Evolutionary conservation across 306 rosid species (phyloP).

Genomic region (Phaseolus lunatus): DNA sequence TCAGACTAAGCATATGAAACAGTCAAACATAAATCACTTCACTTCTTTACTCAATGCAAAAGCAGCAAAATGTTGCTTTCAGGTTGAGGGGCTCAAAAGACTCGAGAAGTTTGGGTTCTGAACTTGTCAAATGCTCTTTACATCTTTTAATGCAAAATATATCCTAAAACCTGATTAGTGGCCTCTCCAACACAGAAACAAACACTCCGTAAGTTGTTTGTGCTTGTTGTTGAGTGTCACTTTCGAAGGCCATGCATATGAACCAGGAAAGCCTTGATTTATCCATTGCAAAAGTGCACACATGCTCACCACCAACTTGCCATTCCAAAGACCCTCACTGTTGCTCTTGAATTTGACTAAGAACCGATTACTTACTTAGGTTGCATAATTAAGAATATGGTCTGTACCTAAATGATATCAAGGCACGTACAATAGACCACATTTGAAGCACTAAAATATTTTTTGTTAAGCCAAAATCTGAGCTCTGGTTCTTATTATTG

Average conservation of each 20-base stretch:
- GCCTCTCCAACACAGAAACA: not conserved
- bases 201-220: not conserved
- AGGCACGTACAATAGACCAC: not conserved
- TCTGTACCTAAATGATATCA: conserved; percentile 2
- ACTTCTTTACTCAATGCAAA: not conserved
- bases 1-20: not conserved
- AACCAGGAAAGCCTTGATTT: conserved; percentile 29
- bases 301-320: not conserved
- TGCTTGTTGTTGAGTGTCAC: not conserved
- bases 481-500: not conserved
- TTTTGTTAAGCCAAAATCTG: not conserved
- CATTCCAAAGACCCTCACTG: conserved; percentile 17
- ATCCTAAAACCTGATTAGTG: not conserved
- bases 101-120: not conserved
- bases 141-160: not conserved
- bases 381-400: not conserved
- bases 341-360: conserved; percentile 1
- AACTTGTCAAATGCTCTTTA: not conserved
- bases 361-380: not conserved
- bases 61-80: not conserved
- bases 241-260: conserved; percentile 21
- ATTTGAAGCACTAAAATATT: not conserved
- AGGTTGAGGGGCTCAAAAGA: not conserved
- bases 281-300: conserved; percentile 2
- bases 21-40: too few species aligned